A percentile compares a stretch with the other conserved stretches of the same genome.
Conservation (phyloP, 2,329 filamentous ascomycete species). For the Thermochaetoides dissita region DNA sequence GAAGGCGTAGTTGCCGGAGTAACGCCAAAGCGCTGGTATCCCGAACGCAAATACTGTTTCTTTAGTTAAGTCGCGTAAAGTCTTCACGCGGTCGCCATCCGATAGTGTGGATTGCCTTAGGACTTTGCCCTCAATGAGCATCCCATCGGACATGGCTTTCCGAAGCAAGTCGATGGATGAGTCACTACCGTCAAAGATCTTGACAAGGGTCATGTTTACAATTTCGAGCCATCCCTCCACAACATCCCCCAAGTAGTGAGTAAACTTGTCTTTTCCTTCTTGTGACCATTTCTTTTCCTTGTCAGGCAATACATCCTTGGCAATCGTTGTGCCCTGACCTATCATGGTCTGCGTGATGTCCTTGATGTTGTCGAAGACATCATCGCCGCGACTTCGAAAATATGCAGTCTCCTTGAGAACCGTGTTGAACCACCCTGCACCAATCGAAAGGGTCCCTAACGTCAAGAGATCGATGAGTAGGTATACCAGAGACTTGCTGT, state of each 20-base stretch:
- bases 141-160: slow-evolving; percentile 18
- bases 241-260: slow-evolving; percentile 16
- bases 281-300: slow-evolving; percentile 14
- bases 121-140: slow-evolving; percentile 14
- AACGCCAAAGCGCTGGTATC: slow-evolving; percentile 21
- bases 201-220: slow-evolving; percentile 6
- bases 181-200: slow-evolving; percentile 16
- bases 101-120: neutral
- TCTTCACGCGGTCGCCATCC: slow-evolving; percentile 11
- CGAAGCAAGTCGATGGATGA: slow-evolving; percentile 14
- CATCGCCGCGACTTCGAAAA: slow-evolving; percentile 4
- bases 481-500: slow-evolving; percentile 15
- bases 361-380: slow-evolving; percentile 14
- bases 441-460: slow-evolving; percentile 15
- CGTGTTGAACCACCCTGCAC: slow-evolving; percentile 18
- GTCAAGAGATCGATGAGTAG: slow-evolving; percentile 19
- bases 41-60: slow-evolving; percentile 17
- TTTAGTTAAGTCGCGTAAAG: slow-evolving; percentile 1
- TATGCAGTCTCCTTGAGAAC: slow-evolving; percentile 13
- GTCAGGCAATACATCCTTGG: slow-evolving; percentile 13
- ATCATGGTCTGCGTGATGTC: slow-evolving; percentile 17
- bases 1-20: slow-evolving; percentile 17
- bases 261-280: slow-evolving; percentile 16
- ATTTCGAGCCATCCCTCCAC: slow-evolving; percentile 17
- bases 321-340: slow-evolving; percentile 15